Conservation (phyloP, 345 rosid species). For the Populus deltoides region DNA sequence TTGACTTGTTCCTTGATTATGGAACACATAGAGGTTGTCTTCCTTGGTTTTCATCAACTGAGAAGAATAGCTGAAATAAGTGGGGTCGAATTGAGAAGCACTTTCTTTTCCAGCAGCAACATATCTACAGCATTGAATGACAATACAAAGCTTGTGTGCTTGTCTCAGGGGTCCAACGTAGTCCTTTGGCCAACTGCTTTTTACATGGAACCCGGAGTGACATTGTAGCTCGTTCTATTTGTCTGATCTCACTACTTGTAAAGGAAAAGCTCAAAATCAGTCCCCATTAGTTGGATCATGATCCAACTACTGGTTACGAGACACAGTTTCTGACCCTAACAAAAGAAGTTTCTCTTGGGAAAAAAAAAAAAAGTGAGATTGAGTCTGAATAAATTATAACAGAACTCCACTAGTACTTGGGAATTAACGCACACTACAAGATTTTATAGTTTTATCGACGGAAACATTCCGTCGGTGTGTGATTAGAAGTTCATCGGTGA, state of each 20-base stretch:
- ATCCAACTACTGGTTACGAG: neutral
- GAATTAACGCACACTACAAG: no score
- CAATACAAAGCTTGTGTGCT: neutral
- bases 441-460: no score
- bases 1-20: neutral
- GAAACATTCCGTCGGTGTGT: no score
- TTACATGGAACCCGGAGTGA: neutral
- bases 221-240: neutral
- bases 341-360: no score
- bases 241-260: neutral
- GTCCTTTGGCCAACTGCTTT: neutral
- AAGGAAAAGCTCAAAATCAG: neutral
- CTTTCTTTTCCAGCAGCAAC: neutral
- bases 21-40: neutral
- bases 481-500: no score
- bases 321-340: neutral
- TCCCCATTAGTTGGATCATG: neutral
- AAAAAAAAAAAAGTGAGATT: no score
- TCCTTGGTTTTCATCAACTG: no score
- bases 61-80: neutral
- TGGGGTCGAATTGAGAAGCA: neutral
- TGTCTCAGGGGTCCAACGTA: neutral
- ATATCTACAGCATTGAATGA: slow-evolving; percentile 13
- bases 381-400: neutral
- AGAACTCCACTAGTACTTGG: no score